These are phyloP conservation scores for Hippophae gyantsensis DNA, from an alignment of 306 rosid species.

Conservation along the genomic window DNA sequence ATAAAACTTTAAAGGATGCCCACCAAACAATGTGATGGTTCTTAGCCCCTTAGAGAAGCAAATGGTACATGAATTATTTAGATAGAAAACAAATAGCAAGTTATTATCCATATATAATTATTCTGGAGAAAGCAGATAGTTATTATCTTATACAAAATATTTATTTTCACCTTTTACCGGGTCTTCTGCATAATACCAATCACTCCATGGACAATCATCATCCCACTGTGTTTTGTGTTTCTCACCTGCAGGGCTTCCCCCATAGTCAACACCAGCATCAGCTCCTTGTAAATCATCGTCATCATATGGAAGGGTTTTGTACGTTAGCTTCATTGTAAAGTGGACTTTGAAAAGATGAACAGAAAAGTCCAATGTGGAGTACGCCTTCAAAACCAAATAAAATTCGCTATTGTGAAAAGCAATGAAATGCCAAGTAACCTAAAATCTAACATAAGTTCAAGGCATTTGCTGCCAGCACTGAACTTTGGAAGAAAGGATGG, in stretches of 20 bases:
- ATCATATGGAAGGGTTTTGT: constrained; percentile 63
- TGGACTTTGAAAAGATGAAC: constrained; percentile 68
- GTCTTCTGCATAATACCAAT: constrained; percentile 97
- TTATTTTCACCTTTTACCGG: constrained; percentile 66
- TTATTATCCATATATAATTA: background rate
- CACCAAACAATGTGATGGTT: background rate
- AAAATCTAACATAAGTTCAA: constrained; percentile 15
- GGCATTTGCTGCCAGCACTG: constrained; percentile 11
- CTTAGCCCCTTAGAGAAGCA: constrained; percentile 1
- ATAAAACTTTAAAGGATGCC: constrained; percentile 5
- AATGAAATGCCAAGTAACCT: constrained; percentile 7
- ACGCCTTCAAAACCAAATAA: constrained; percentile 62
- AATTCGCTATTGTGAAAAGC: constrained; percentile 21
- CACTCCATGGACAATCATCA: constrained; percentile 92
- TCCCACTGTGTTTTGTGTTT: constrained; percentile 72
- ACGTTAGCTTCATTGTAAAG: constrained; percentile 86
- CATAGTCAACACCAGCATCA: constrained; percentile 38
- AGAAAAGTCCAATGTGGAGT: constrained; percentile 74
- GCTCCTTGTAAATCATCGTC: constrained; percentile 47
- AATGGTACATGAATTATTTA: background rate
- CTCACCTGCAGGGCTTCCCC: constrained; percentile 33
- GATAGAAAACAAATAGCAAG: background rate
- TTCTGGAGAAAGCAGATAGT: background rate
- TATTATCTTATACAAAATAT: too few species aligned
- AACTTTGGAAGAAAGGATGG: background rate